Conservation (phyloP, 345 rosid species). For the Triadica sebifera region DNA sequence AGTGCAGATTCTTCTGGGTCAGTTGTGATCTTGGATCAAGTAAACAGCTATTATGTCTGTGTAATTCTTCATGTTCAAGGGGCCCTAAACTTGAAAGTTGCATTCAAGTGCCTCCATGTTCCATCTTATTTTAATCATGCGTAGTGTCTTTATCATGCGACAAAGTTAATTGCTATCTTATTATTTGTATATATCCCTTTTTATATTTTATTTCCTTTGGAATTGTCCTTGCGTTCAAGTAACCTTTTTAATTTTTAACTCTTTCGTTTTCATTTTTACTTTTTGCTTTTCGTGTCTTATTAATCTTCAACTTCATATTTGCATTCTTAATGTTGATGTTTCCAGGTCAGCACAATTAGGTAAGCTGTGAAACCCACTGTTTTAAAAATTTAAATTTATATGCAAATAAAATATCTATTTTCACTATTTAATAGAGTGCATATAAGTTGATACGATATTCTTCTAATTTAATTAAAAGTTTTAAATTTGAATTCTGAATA, state of each 20-base stretch:
- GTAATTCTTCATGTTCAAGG: background rate
- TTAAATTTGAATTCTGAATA: too few relatives aligned
- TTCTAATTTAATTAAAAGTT: too few relatives aligned
- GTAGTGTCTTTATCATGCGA: background rate
- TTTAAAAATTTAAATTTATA: too few relatives aligned
- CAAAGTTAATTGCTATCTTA: background rate
- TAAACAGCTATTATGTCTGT: too few relatives aligned
- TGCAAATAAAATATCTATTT: too few relatives aligned
- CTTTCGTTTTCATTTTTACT: background rate
- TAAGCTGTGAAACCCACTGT: background rate
- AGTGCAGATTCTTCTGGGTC: background rate
- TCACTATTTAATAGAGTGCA: too few relatives aligned
- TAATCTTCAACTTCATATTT: background rate
- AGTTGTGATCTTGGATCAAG: background rate
- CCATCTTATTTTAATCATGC: conserved; percentile 2
- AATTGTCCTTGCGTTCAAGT: conserved; percentile 12
- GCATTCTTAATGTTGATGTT: background rate
- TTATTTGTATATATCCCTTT: too few relatives aligned
- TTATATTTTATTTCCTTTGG: too few relatives aligned
- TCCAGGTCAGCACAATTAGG: background rate
- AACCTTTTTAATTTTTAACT: background rate
- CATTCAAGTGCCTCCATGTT: background rate
- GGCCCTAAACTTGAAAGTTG: background rate
- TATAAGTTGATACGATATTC: too few relatives aligned
- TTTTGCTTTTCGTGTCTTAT: background rate